Conservation (phyloP, 768 basidiomycete genomes). For the Boletus reticulatus region DNA sequence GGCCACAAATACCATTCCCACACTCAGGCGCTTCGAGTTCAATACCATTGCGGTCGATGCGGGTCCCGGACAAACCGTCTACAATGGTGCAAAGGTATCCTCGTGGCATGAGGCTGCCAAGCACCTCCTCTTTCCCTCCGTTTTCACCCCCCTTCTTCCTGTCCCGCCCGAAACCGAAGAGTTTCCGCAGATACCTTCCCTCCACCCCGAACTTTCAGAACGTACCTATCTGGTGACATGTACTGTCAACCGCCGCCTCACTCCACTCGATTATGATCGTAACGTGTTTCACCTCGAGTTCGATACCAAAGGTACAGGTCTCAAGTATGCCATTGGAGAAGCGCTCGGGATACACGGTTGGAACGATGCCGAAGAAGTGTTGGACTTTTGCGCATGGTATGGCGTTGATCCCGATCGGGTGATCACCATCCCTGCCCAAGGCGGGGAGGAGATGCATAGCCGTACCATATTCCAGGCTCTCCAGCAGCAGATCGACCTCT, state of each 20-base stretch:
- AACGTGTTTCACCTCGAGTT: conserved; percentile 99
- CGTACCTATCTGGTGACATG: conserved; percentile 93
- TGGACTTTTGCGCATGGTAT: conserved; percentile 91
- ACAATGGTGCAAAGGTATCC: conserved; percentile 57
- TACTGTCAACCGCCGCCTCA: conserved; percentile 90
- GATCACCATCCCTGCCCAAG: conserved; percentile 72
- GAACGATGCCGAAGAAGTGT: conserved; percentile 89
- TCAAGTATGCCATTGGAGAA: conserved; percentile 95
- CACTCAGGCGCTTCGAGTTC: conserved; percentile 59
- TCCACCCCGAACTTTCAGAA: conserved; percentile 86
- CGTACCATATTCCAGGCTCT: conserved; percentile 94
- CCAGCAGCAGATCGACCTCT: conserved; percentile 95
- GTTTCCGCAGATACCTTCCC: conserved; percentile 58
- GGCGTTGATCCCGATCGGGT: conserved; percentile 78
- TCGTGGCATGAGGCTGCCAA: conserved; percentile 88
- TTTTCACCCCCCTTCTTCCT: conserved; percentile 57
- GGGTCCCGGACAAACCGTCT: conserved; percentile 52
- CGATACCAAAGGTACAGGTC: conserved; percentile 84
- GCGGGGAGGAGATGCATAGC: conserved; percentile 75
- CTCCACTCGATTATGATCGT: conserved; percentile 93
- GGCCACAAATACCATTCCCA: conserved; percentile 21
- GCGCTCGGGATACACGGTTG: conserved; percentile 97
- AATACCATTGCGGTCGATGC: conserved; percentile 75
- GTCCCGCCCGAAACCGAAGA: conserved; percentile 34
- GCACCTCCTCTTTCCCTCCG: conserved; percentile 83